Conservation (phyloP, 2,329 filamentous ascomycete species). For the Talaromyces verruculosus region DNA sequence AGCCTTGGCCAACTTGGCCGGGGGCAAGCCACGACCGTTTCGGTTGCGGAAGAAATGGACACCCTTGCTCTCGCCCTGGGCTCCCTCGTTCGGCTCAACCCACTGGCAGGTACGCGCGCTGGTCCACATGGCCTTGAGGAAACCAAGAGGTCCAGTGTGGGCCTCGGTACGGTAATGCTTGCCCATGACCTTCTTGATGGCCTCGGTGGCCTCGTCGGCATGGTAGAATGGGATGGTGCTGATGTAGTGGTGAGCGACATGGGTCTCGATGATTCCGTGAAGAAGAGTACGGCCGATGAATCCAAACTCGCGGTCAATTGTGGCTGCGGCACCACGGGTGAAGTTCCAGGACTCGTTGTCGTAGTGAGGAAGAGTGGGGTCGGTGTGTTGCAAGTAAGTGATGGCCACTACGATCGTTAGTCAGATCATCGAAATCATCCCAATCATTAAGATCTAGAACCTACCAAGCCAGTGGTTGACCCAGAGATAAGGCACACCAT, state of each 20-base stretch:
- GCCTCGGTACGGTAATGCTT: constrained; percentile 86
- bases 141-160: constrained; percentile 73
- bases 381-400: constrained; percentile 96
- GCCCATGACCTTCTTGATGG: constrained; percentile 94
- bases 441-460: constrained; percentile 13
- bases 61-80: constrained; percentile 75
- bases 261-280: constrained; percentile 96
- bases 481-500: constrained; percentile 92
- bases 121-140: constrained; percentile 78
- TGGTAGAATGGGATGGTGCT: constrained; percentile 96
- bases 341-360: constrained; percentile 84
- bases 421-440: constrained; percentile 22
- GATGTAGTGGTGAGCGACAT: constrained; percentile 97
- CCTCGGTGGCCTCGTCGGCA: constrained; percentile 89
- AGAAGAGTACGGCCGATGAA: constrained; percentile 88
- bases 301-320: constrained; percentile 95
- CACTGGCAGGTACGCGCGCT: constrained; percentile 88
- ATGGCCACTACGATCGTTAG: constrained; percentile 72
- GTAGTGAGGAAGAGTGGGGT: constrained; percentile 92
- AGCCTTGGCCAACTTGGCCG: constrained; percentile 42
- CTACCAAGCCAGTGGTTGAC: constrained; percentile 98
- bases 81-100: constrained; percentile 87
- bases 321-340: constrained; percentile 87
- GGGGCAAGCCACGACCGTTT: constrained; percentile 74
- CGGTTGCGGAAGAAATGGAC: constrained; percentile 94